phyloP scores from a whole-genome alignment of 2,329 filamentous ascomycete species.

The Nigrospora osmanthi region DNA sequence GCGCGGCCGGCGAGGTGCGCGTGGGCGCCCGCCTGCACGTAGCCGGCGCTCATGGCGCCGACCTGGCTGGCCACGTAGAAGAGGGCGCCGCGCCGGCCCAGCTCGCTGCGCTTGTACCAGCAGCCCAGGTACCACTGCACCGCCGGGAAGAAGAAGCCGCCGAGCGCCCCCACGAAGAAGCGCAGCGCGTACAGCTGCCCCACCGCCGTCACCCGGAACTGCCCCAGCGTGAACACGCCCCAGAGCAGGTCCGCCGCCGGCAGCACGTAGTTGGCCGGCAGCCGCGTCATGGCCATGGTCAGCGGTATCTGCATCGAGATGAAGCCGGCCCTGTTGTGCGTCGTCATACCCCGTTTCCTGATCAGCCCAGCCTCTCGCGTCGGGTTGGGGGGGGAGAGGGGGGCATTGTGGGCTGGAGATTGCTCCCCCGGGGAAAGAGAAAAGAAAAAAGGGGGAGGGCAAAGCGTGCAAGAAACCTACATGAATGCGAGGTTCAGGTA shows the following conservation, averaged over 20 bases:
- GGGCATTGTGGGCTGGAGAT: neutral
- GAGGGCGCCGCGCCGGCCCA: conserved; percentile 32
- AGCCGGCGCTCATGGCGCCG: conserved; percentile 32
- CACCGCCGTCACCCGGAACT: conserved; percentile 33
- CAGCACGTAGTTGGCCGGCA: no score
- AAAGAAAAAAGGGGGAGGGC: conserved; percentile 9
- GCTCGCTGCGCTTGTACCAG: conserved; percentile 34
- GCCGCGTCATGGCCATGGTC: neutral
- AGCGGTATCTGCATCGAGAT: neutral
- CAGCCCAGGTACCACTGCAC: conserved; percentile 30
- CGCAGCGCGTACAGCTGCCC: conserved; percentile 29
- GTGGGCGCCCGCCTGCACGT: conserved; percentile 32
- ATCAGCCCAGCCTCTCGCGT: neutral
- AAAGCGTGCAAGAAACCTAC: conserved; percentile 9
- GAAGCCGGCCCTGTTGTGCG: neutral
- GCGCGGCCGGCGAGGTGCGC: conserved; percentile 25
- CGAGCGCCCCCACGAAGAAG: conserved; percentile 34
- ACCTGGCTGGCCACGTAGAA: conserved; percentile 28
- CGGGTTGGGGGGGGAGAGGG: neutral
- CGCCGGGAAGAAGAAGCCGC: conserved; percentile 28
- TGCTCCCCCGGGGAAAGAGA: conserved; percentile 15
- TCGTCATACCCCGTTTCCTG: neutral
- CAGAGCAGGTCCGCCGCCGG: conserved; percentile 24
- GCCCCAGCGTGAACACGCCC: conserved; percentile 47
- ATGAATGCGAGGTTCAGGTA: conserved; percentile 6